Evolutionary conservation across 1,139 yeast genomes (phyloP).

Genomic region (Zygotorulaspora mrakii): DNA sequence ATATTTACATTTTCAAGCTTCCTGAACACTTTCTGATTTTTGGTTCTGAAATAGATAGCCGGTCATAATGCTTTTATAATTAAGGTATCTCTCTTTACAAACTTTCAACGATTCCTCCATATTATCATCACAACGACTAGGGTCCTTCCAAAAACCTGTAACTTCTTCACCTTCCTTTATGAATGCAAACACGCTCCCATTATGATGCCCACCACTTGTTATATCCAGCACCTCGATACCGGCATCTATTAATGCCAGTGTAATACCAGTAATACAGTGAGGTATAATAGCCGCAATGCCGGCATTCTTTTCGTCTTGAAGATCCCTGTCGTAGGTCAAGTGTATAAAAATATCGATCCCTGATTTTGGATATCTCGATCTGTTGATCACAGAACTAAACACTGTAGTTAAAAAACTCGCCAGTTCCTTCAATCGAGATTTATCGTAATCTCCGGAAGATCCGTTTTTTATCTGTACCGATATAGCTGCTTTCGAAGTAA

Average conservation of each 20-base stretch:
- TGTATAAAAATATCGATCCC: slow-evolving; percentile 78
- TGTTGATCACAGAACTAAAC: slow-evolving; percentile 45
- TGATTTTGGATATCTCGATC: slow-evolving; percentile 82
- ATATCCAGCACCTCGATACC: slow-evolving; percentile 76
- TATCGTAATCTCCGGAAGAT: slow-evolving; percentile 32
- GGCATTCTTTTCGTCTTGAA: slow-evolving; percentile 14
- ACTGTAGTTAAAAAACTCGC: slow-evolving; percentile 37
- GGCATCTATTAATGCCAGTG: slow-evolving; percentile 77
- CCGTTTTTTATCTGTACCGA: slow-evolving; percentile 59
- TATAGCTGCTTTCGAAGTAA: slow-evolving; percentile 63
- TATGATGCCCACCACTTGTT: slow-evolving; percentile 64
- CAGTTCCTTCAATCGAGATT: slow-evolving; percentile 36
- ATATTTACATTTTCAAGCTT: slow-evolving; percentile 5
- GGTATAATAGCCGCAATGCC: slow-evolving; percentile 27
- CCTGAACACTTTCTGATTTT: slow-evolving; percentile 3
- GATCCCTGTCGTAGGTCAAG: slow-evolving; percentile 34
- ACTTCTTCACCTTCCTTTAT: slow-evolving; percentile 37
- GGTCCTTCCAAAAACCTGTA: slow-evolving; percentile 39
- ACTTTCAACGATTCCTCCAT: slow-evolving; percentile 19
- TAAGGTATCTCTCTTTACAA: slow-evolving; percentile 25
- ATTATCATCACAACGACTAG: slow-evolving; percentile 21
- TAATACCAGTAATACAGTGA: slow-evolving; percentile 48
- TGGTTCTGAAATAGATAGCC: slow-evolving; percentile 18
- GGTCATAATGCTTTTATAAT: slow-evolving; percentile 24
- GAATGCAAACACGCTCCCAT: slow-evolving; percentile 36